A percentile compares a stretch with the other conserved stretches of the same genome.
These are phyloP conservation scores for Aspergillus alliaceus DNA, from an alignment of 2,329 filamentous ascomycete genomes.

Conservation along the genomic window DNA sequence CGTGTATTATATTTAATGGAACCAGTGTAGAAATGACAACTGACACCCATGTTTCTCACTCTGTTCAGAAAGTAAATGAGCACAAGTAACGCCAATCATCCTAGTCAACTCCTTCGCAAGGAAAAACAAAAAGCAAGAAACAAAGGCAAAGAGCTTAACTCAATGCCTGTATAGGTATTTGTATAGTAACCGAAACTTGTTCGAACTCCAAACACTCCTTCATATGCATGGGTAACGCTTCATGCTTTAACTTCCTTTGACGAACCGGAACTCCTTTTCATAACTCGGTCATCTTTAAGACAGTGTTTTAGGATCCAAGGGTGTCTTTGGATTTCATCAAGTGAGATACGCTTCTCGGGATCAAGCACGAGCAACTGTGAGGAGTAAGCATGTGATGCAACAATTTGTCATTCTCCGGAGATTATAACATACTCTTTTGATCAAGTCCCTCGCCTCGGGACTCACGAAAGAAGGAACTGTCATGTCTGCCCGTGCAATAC, in stretches of 20 bases:
- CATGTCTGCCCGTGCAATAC: conserved; percentile 90
- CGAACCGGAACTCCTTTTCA: conserved; percentile 43
- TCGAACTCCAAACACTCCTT: conserved; percentile 21
- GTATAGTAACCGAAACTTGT: conserved; percentile 6
- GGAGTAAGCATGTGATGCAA: conserved; percentile 20
- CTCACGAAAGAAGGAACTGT: conserved; percentile 87
- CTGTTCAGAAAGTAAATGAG: neutral
- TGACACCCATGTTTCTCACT: conserved; percentile 2
- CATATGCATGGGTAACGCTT: conserved; percentile 20
- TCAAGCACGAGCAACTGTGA: conserved; percentile 80
- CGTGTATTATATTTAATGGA: conserved; percentile 15
- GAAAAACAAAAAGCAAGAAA: too few species aligned
- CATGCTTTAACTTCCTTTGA: conserved; percentile 35
- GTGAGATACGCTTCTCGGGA: conserved; percentile 85
- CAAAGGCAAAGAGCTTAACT: neutral
- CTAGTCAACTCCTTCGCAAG: neutral
- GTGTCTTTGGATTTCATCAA: conserved; percentile 85
- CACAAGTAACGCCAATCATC: neutral
- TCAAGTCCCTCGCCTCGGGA: conserved; percentile 84
- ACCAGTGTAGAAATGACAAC: neutral
- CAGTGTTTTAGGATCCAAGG: conserved; percentile 98
- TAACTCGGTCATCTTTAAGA: conserved; percentile 53
- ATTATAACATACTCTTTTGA: conserved; percentile 68
- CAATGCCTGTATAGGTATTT: neutral
- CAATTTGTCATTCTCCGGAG: neutral